phyloP scores from a whole-genome alignment of 352 stramenopile species.

The Phytophthora lateralis region DNA sequence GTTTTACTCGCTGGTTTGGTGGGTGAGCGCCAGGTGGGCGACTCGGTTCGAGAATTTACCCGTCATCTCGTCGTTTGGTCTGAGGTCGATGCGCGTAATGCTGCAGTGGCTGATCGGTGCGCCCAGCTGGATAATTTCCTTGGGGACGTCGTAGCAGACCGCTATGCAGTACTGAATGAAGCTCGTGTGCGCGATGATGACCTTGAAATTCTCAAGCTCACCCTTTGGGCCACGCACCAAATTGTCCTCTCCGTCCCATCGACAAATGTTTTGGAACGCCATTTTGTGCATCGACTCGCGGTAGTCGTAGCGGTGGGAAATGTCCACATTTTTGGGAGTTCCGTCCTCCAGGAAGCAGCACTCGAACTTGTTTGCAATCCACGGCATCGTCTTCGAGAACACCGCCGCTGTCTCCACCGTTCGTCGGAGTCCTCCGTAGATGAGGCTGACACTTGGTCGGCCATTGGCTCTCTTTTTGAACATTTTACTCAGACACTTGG shows the following conservation, averaged over 20 bases:
- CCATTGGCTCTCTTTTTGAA: conserved; percentile 46
- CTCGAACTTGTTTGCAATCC: conserved; percentile 61
- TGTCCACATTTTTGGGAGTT: conserved; percentile 58
- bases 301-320: conserved; percentile 68
- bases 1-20: conserved; percentile 77
- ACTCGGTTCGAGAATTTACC: conserved; percentile 69
- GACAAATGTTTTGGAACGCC: conserved; percentile 73
- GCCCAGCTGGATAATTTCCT: conserved; percentile 80
- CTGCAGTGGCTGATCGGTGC: conserved; percentile 78
- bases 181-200: conserved; percentile 79
- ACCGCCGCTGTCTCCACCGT: conserved; percentile 71
- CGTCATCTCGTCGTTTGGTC: conserved; percentile 49
- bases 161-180: conserved; percentile 82
- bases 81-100: conserved; percentile 72
- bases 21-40: conserved; percentile 68
- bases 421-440: conserved; percentile 72
- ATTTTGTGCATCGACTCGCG: conserved; percentile 80
- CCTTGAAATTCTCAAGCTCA: conserved; percentile 63
- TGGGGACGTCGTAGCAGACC: conserved; percentile 64
- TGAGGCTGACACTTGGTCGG: conserved; percentile 47
- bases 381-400: conserved; percentile 69
- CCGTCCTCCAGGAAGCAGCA: conserved; percentile 81
- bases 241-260: conserved; percentile 48
- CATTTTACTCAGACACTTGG: conserved; percentile 53
- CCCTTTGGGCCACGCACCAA: conserved; percentile 25